A percentile compares a stretch with the other conserved stretches of the same genome.
Conservation (phyloP, 2,329 filamentous ascomycete species). For the Furcasterigmium sp. region DNA sequence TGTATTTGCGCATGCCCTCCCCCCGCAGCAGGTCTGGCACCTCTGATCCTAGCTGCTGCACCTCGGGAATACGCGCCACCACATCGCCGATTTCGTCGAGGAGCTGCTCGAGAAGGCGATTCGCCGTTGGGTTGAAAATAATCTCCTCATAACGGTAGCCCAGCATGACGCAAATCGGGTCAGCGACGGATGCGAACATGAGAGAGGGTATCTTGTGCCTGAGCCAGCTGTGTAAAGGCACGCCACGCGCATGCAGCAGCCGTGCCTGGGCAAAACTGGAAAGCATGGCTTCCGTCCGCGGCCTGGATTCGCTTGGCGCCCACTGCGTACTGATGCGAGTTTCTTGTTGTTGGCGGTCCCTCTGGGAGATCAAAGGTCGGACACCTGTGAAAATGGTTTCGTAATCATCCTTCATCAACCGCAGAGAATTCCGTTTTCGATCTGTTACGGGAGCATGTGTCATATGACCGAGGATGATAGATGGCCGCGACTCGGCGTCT, state of each 20-base stretch:
- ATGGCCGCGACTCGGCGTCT: conserved; percentile 59
- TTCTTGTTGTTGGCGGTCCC: background rate
- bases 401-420: conserved; percentile 24
- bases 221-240: conserved; percentile 58
- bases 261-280: conserved; percentile 58
- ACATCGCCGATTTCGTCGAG: conserved; percentile 71
- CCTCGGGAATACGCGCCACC: conserved; percentile 69
- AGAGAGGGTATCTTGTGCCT: conserved; percentile 74
- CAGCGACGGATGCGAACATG: conserved; percentile 69
- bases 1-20: conserved; percentile 54
- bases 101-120: conserved; percentile 63
- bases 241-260: conserved; percentile 53
- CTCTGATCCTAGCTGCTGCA: conserved; percentile 51
- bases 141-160: conserved; percentile 71
- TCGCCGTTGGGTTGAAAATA: conserved; percentile 59
- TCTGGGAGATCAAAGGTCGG: conserved; percentile 11
- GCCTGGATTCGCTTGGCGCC: conserved; percentile 15
- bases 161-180: conserved; percentile 75
- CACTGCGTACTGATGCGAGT: conserved; percentile 14
- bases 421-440: conserved; percentile 30
- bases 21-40: conserved; percentile 51
- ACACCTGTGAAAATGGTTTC: conserved; percentile 26
- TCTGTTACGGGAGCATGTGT: conserved; percentile 40
- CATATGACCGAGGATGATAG: conserved; percentile 67
- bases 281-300: conserved; percentile 48